Percentiles rank a stretch among this genome's conserved stretches.
Conservation (phyloP, 768 basidiomycete genomes). For the Leccinum obscurum region DNA sequence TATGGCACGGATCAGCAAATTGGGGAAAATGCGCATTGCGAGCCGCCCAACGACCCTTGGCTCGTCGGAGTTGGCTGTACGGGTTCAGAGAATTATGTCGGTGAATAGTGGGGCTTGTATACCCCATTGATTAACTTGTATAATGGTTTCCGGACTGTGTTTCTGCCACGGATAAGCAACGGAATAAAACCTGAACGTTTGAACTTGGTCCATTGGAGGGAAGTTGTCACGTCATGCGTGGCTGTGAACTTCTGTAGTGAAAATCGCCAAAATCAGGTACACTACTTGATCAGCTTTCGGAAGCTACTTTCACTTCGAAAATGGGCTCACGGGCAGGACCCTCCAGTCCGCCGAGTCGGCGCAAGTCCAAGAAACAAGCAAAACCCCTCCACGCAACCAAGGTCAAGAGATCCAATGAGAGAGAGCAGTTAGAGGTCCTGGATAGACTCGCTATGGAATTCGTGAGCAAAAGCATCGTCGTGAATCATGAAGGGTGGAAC, state of each 20-base stretch:
- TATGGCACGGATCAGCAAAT: background rate
- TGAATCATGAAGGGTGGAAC: slow-evolving; percentile 4
- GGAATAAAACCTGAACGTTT: no score
- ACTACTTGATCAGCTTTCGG: background rate
- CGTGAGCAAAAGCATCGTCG: slow-evolving; percentile 37
- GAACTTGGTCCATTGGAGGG: no score
- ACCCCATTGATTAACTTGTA: no score
- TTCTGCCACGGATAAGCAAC: no score
- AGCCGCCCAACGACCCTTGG: slow-evolving; percentile 5
- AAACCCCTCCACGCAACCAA: slow-evolving; percentile 27
- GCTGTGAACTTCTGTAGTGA: no score
- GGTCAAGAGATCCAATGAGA: slow-evolving; percentile 45
- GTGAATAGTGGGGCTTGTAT: background rate
- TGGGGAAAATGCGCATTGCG: slow-evolving; percentile 1
- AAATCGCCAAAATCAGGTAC: no score
- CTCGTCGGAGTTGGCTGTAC: background rate
- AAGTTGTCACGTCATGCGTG: no score
- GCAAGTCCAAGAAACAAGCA: slow-evolving; percentile 19
- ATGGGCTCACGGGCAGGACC: slow-evolving; percentile 24
- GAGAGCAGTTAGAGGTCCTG: slow-evolving; percentile 50
- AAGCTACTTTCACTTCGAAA: background rate
- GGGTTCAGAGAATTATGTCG: background rate
- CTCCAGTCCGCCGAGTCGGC: slow-evolving; percentile 12
- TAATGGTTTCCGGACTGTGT: background rate
- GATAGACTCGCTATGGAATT: slow-evolving; percentile 50